These are phyloP conservation scores for Cystobasidiaceae sp. DNA, from an alignment of 1,284 basidiomycete species.

Conservation along the genomic window DNA sequence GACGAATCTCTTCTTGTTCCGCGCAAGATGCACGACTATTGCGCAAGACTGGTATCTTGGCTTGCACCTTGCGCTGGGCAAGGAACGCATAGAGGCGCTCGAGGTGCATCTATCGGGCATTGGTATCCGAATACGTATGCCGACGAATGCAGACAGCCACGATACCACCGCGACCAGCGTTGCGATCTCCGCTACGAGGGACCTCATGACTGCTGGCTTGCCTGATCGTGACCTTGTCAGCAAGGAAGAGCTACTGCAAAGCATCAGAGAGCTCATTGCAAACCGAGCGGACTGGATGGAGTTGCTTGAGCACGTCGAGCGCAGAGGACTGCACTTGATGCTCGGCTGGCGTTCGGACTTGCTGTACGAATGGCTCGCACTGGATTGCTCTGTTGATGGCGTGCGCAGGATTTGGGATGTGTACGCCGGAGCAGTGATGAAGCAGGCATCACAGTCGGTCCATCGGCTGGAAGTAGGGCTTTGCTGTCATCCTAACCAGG, in stretches of 20 bases:
- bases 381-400: conserved; percentile 24
- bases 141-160: conserved; percentile 14
- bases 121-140: conserved; percentile 33
- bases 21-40: conserved; percentile 29
- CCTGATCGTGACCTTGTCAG: conserved; percentile 14
- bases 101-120: conserved; percentile 35
- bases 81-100: conserved; percentile 24
- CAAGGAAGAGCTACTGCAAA: conserved; percentile 28
- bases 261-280: conserved; percentile 14
- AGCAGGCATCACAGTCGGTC: conserved; percentile 2
- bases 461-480: conserved; percentile 14
- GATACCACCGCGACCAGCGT: background rate
- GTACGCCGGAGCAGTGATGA: conserved; percentile 26
- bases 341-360: conserved; percentile 36
- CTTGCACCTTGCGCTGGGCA: conserved; percentile 34
- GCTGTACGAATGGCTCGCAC: conserved; percentile 37
- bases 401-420: conserved; percentile 20
- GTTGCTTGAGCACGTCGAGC: conserved; percentile 29
- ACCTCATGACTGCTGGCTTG: conserved; percentile 8
- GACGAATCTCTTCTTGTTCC: conserved; percentile 38
- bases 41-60: conserved; percentile 39
- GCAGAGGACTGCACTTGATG: conserved; percentile 20
- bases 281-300: conserved; percentile 34
- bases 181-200: background rate
- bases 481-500: no score